phyloP scores from a whole-genome alignment of 352 stramenopile species.

The Thraustochytrium striatum region DNA sequence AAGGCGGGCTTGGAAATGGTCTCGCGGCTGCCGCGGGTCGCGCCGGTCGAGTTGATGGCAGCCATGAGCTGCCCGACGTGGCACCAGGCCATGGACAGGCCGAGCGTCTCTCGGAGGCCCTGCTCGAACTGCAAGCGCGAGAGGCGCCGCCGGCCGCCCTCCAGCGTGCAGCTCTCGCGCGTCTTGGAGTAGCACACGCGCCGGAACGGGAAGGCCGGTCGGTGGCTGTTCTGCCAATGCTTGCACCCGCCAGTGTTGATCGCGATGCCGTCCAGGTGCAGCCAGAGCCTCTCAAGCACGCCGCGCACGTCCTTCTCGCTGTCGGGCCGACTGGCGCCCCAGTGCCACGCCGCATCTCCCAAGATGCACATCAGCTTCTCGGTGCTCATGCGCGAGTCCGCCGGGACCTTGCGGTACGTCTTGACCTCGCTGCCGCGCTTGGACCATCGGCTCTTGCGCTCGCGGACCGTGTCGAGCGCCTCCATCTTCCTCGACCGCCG shows the following conservation, averaged over 20 bases:
- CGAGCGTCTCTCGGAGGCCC: slow-evolving; percentile 7
- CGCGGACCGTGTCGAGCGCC: not conserved
- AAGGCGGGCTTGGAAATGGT: not conserved
- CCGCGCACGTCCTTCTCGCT: not conserved
- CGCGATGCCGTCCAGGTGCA: not conserved
- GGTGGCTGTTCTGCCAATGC: slow-evolving; percentile 7
- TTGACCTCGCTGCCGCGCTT: not conserved
- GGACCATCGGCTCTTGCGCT: not conserved
- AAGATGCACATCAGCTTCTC: not conserved
- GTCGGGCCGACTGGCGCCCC: not conserved
- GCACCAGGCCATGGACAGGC: not conserved
- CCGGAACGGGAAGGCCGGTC: slow-evolving; percentile 6
- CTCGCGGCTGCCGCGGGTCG: too few relatives aligned
- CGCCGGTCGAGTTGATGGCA: too few relatives aligned
- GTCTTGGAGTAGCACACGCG: slow-evolving; percentile 17
- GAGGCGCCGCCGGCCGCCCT: not conserved
- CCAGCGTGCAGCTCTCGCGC: not conserved
- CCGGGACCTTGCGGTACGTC: not conserved
- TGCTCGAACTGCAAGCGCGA: slow-evolving; percentile 3
- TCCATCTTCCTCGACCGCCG: too few relatives aligned
- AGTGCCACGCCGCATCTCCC: slow-evolving; percentile 6
- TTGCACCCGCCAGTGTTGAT: slow-evolving; percentile 25
- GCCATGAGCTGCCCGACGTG: not conserved
- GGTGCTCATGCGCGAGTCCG: not conserved
- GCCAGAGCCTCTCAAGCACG: not conserved